A percentile compares a stretch with the other conserved stretches of the same genome.
These are phyloP conservation scores for Fulvia fulva DNA, from an alignment of 2,329 filamentous ascomycete genomes.

Conservation along the genomic window DNA sequence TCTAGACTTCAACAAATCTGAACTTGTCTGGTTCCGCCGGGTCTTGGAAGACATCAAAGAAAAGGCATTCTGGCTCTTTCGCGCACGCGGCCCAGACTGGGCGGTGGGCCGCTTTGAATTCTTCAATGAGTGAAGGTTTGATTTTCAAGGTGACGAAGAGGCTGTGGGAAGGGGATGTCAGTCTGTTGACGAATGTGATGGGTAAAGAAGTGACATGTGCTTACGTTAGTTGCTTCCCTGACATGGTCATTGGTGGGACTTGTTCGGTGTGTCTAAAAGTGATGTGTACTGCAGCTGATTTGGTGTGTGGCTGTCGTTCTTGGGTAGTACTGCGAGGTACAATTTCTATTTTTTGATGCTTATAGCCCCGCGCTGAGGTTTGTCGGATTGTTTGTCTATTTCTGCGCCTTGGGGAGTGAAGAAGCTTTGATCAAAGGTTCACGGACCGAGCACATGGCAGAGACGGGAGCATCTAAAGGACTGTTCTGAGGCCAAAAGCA, in stretches of 20 bases:
- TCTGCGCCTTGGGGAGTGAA: no score
- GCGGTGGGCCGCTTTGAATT: slow-evolving; percentile 22
- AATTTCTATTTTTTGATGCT: neutral
- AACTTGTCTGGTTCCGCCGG: slow-evolving; percentile 12
- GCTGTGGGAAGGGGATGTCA: neutral
- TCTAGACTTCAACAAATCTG: slow-evolving; percentile 23
- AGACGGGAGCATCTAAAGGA: no score
- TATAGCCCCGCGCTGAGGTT: neutral
- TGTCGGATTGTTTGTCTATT: neutral
- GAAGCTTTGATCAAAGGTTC: no score
- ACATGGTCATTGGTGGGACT: neutral
- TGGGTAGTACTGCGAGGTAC: neutral
- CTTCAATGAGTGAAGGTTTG: slow-evolving; percentile 18
- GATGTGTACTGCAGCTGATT: neutral
- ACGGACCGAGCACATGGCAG: no score
- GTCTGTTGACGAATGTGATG: no score
- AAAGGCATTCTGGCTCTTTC: slow-evolving; percentile 18
- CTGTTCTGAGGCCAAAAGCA: no score
- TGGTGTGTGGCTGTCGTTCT: neutral
- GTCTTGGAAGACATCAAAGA: slow-evolving; percentile 22
- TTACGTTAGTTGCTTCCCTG: neutral
- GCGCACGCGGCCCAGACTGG: slow-evolving; percentile 21
- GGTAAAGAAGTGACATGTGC: slow-evolving; percentile 5
- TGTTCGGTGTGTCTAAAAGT: neutral
- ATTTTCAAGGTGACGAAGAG: slow-evolving; percentile 24